These are phyloP conservation scores for Blastobotrys parvus DNA, from an alignment of 805 yeast genomes.

Conservation along the genomic window DNA sequence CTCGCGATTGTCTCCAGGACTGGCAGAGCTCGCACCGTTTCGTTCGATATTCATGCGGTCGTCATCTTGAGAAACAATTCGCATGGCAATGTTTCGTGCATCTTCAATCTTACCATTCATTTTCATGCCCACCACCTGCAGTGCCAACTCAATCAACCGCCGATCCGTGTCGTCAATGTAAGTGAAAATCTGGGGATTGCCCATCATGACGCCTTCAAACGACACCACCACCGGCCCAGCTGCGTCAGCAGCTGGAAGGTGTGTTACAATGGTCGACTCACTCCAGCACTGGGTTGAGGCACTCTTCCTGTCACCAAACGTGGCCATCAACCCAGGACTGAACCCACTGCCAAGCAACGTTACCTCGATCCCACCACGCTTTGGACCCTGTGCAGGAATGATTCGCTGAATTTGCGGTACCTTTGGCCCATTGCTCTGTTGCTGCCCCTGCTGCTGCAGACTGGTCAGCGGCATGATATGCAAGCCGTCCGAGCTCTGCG, in stretches of 20 bases:
- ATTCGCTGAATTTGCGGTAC: slow-evolving; percentile 78
- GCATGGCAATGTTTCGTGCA: slow-evolving; percentile 85
- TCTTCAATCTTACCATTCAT: slow-evolving; percentile 96
- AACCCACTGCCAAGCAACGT: slow-evolving; percentile 84
- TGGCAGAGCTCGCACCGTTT: slow-evolving; percentile 34
- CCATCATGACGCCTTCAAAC: slow-evolving; percentile 48
- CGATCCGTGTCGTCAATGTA: slow-evolving; percentile 93
- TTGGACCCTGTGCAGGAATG: slow-evolving; percentile 93
- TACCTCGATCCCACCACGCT: slow-evolving; percentile 93
- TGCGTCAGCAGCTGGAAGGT: slow-evolving; percentile 80
- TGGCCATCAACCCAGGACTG: slow-evolving; percentile 71
- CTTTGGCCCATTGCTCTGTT: too few species aligned
- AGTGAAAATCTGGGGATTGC: slow-evolving; percentile 58
- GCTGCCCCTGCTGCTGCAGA: not conserved
- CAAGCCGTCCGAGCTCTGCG: slow-evolving; percentile 2
- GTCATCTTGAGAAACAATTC: slow-evolving; percentile 64
- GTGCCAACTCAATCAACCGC: slow-evolving; percentile 87
- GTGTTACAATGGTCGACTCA: slow-evolving; percentile 86
- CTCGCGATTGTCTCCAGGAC: slow-evolving; percentile 45
- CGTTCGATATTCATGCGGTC: too few species aligned
- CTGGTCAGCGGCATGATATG: not conserved
- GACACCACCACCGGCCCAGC: slow-evolving; percentile 91
- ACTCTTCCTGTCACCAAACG: slow-evolving; percentile 56
- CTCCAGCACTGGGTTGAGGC: slow-evolving; percentile 93
- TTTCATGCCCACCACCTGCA: slow-evolving; percentile 93